These are phyloP conservation scores for Trichomonas vaginalis DNA, from an alignment of 208 protist species.

Conservation along the genomic window DNA sequence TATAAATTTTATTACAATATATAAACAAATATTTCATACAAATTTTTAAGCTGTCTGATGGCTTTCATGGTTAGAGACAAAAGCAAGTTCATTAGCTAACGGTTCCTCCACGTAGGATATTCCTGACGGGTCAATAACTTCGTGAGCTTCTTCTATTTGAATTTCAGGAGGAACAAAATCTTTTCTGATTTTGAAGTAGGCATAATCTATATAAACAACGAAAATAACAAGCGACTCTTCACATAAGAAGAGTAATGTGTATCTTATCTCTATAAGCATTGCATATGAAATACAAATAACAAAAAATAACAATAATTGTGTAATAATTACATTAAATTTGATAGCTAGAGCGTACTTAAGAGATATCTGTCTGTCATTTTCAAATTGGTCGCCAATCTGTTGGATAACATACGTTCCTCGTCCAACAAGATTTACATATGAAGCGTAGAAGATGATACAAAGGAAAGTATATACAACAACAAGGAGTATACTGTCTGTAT, in stretches of 20 bases:
- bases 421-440: background rate
- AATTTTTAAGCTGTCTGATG: too few relatives aligned
- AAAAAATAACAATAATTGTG: background rate
- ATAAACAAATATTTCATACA: too few relatives aligned
- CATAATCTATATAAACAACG: background rate
- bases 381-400: background rate
- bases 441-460: background rate
- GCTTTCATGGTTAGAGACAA: too few relatives aligned
- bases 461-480: background rate
- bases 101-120: background rate
- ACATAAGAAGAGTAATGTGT: background rate
- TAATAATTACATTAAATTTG: background rate
- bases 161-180: background rate
- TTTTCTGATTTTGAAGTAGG: background rate
- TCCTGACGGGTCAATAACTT: background rate
- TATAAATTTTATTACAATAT: too few relatives aligned
- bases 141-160: too few relatives aligned
- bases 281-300: background rate
- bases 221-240: background rate
- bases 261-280: background rate
- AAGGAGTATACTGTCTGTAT: background rate
- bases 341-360: background rate
- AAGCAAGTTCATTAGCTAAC: background rate
- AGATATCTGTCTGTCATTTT: background rate
- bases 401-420: background rate